Conservation (phyloP, 2,329 filamentous ascomycete species). For the Ophiostoma perfectum region DNA sequence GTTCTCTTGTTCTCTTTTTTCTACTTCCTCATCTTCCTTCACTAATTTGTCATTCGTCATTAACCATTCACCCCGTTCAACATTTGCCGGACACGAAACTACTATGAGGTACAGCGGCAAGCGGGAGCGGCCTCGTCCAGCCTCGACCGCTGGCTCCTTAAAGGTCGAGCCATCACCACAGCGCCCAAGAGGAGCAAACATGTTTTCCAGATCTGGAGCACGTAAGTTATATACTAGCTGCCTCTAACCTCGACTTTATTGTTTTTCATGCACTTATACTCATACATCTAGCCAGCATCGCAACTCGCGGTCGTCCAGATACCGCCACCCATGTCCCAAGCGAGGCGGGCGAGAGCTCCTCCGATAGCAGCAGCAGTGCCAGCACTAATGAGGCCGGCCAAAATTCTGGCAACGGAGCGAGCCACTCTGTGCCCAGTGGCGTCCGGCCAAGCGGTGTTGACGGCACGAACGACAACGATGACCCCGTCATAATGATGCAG, state of each 20-base stretch:
- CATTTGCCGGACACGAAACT: too few species aligned
- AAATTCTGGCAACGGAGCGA: too few species aligned
- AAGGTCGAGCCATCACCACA: background rate
- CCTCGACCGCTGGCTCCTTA: background rate
- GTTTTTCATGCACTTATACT: background rate
- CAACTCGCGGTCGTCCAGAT: background rate
- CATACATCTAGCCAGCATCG: background rate
- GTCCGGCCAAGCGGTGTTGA: background rate
- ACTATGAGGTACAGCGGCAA: background rate
- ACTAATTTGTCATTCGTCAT: background rate
- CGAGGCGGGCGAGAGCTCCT: slow-evolving; percentile 1
- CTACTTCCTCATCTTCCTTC: too few species aligned
- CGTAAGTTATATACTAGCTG: slow-evolving; percentile 26
- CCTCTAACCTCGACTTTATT: background rate
- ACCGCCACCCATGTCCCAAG: background rate
- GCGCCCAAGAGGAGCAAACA: background rate
- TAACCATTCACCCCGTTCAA: too few species aligned
- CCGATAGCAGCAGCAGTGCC: background rate
- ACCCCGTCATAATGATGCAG: slow-evolving; percentile 31
- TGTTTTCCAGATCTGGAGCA: slow-evolving; percentile 27
- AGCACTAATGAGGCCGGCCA: slow-evolving; percentile 27
- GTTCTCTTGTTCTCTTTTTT: too few species aligned
- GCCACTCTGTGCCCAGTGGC: slow-evolving; percentile 6
- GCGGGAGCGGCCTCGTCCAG: background rate
- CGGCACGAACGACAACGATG: slow-evolving; percentile 26